Evolutionary conservation across 1,284 basidiomycete genomes (phyloP), one percentile per base, ranked within the genome.

Genomic region (Apiotrichum gracile): DNA sequence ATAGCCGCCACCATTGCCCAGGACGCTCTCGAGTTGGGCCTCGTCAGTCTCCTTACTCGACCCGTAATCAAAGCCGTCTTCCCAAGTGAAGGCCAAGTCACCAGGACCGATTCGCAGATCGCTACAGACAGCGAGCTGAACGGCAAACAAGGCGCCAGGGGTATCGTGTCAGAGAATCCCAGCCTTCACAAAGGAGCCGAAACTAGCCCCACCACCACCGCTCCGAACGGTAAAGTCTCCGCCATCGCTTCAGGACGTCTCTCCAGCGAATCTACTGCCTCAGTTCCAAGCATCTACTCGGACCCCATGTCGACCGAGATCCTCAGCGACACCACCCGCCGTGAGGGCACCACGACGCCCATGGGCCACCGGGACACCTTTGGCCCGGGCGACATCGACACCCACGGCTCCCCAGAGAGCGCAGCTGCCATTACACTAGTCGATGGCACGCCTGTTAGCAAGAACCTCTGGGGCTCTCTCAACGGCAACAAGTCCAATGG

Each of bases 31-130:
- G 65, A 73, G 57, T 64, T 73, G 42, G 72, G 70, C 56, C 67
- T 72, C 50, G 66, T 72, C 47, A 68, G 68, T 61, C 68, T 72
- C 35, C 62, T 73, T 49, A 66, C 68, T 14, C 57, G 67, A 39
- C 73, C 73, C 29, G 69, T 75, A 52, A 64, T 75, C 57, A 65
- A 68, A 51, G 62, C 71, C n/a, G 67, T 75, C 49, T 72, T 71
- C 50, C 64, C 67, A 6, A 25, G 48, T 39, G 26, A n/a, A n/a
- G n/a, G n/a, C n/a, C n/a, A n/a, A n/a, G n/a, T n/a, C n/a, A 29
- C 4, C 22, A 37, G 24, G 33, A 37, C 22, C 2, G 6, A 10
- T 10, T n/a, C 24, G 22, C 39, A 16, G 35, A 37, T 5, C 37
- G 17, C 37, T 5, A 4, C 21, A 19, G 38, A 5, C 22, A 5